A percentile compares a stretch with the other conserved stretches of the same genome.
Evolutionary conservation across 768 basidiomycete genomes (phyloP).

Genomic region (Russula compacta): DNA sequence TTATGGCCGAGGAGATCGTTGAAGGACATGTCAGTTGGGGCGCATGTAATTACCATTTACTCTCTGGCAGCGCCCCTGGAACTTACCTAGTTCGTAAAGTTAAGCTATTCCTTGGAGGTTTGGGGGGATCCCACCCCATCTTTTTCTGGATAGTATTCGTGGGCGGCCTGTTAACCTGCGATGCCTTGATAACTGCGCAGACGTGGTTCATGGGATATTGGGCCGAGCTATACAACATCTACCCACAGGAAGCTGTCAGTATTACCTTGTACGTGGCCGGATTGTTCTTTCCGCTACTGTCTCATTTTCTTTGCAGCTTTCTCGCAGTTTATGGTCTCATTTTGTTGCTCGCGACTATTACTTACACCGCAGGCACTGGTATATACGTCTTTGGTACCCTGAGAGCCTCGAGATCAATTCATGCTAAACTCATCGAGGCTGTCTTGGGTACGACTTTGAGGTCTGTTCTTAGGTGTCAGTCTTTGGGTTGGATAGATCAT

Average conservation of each 20-base stretch:
- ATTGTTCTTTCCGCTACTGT: neutral
- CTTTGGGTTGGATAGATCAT: neutral
- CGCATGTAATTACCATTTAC: constrained; percentile 26
- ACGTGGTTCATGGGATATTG: constrained; percentile 39
- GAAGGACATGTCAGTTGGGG: constrained; percentile 49
- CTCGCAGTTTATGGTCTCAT: constrained; percentile 36
- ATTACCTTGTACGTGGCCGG: constrained; percentile 27
- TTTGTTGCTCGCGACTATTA: constrained; percentile 25
- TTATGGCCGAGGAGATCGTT: constrained; percentile 54
- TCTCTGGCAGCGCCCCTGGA: neutral
- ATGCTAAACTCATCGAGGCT: constrained; percentile 41
- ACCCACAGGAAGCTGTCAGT: constrained; percentile 28
- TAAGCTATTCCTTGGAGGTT: constrained; percentile 24
- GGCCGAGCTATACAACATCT: constrained; percentile 35
- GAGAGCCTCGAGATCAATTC: constrained; percentile 47
- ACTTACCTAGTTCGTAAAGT: constrained; percentile 23
- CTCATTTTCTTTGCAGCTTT: constrained; percentile 32
- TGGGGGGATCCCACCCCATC: constrained; percentile 23
- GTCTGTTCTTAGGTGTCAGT: constrained; percentile 32
- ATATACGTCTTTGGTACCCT: constrained; percentile 40
- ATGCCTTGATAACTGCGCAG: constrained; percentile 24
- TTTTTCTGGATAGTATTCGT: constrained; percentile 28
- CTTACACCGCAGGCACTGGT: constrained; percentile 30
- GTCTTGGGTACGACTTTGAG: constrained; percentile 54
- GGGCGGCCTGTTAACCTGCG: constrained; percentile 20